Base-by-base conservation (phyloP, 805 yeast genomes). In the Geotrichum ghanense region DNA sequence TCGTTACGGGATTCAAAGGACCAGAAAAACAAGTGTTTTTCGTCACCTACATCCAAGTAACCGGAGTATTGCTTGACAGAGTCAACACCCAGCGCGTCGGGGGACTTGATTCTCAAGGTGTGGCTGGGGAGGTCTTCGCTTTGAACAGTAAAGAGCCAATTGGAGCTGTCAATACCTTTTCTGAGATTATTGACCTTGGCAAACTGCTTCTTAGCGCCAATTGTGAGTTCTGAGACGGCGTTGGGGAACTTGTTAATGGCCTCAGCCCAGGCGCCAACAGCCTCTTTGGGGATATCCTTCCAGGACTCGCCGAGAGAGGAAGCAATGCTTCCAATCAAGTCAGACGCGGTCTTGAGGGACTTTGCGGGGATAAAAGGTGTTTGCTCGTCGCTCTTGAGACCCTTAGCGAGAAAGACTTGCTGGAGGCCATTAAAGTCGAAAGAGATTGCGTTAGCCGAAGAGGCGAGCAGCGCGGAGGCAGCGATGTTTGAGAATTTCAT, bases 1-100 rank as follows among this genome's bases (percentile, higher is more conserved):
- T 82, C 86, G 61, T 79, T 81, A 72, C 90, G 76, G 48, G 88
- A 79, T 63, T 85, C 94, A 56, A 85, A 85, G 54, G 79, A 79
- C 87, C 89, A 71, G 56, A 68, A 73, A 67, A 83, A 84, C 60
- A 85, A 79, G 63, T 84, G 92, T 63, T 83, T 82, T 56, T 82
- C 90, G 52, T 79, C 82, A 49, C 70, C 75, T 45, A 83, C 80
- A 62, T 85, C 95, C 60, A 86, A 74, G 61, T 86, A 85, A 45
- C 95, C 95, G 23, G 89, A 73, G 59, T 74, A 79, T 59, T 86
- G 94, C 54, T 78, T 75, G 24, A 83, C 92, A 3, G 70, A 62
- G 64, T 85, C 94, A 45, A 84, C 65, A n/a, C 88, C 88, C 53
- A 84, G 69, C 34, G 67, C 70, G 51, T 72, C 70, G 12, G 95